Evolutionary conservation across 768 basidiomycete species (phyloP), one percentile per base, ranked within the genome.

Genomic region (Lentinula boryana): DNA sequence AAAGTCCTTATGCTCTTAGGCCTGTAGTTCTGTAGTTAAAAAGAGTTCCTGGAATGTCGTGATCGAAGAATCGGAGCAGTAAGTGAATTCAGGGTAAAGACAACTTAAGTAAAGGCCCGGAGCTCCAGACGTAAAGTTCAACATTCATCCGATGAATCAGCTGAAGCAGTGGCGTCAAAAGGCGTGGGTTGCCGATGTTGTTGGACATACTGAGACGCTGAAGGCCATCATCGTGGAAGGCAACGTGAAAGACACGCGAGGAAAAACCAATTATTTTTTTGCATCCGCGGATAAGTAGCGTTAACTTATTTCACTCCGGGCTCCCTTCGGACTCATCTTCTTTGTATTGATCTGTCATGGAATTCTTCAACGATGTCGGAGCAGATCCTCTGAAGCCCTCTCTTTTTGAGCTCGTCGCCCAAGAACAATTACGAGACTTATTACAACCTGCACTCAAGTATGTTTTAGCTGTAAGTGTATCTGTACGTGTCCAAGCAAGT

Each of bases 371-470:
- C 66, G 86, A 89, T 66, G 75, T 85, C 6, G 89, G 89, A 33
- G 79, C 81, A 8, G 88, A 92, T 68, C 81, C 88, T 23, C 73
- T 86, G 51, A 89, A 89, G 63, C 91, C 91, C 2, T 90, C 91
- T 10, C 73, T 97, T 13, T 98, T 96, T 67, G 95, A 98, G 69
- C 83, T 98, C 10, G 79, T 97, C 41, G 94, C 93, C 6, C 92
- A 97, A 71, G 95, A 97, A 65, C 95, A 98, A 70, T 84, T 98
- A 18, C 78, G 90, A 62, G 93, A 95, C 69, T 80, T 97, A 6
- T 80, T 98, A 12, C 95, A 98, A 68, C 96, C 96, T 36, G 94
- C 95, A 13, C 76, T 97, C 69, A 93, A 95, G 75, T 98, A 98
- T 76, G 87, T 95, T 49, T 77, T 98, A 36, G 89, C 90, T 63